Evolutionary conservation across 805 yeast species (phyloP).

Genomic region (Spathaspora sp.): DNA sequence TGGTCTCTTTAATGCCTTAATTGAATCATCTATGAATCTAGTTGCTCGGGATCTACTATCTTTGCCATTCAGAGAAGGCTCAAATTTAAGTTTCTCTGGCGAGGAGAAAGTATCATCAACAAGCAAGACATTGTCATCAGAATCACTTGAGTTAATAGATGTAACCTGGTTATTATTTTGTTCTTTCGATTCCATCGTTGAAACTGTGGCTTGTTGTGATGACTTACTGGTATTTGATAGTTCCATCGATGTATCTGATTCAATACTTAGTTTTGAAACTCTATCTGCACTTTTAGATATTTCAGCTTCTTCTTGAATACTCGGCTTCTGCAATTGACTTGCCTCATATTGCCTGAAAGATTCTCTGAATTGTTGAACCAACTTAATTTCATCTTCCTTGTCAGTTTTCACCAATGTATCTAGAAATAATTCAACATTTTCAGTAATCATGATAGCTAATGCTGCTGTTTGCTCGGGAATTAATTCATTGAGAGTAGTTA

Average conservation of each 20-base stretch:
- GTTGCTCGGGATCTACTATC: not conserved
- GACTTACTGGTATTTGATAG: not conserved
- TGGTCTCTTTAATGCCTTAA: not conserved
- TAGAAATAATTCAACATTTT: not conserved
- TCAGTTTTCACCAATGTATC: not conserved
- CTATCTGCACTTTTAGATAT: not conserved
- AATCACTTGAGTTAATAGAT: not conserved
- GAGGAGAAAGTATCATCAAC: not conserved
- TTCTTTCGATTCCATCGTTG: not conserved
- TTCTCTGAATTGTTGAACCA: not conserved
- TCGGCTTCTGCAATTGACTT: not conserved
- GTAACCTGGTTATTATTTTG: not conserved
- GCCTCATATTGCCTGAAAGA: not conserved
- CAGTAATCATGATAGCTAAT: not conserved
- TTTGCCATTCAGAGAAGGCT: no score
- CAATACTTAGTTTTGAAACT: not conserved
- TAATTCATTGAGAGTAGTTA: not conserved
- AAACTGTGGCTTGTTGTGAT: not conserved
- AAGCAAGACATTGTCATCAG: not conserved
- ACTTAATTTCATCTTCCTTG: not conserved
- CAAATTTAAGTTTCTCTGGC: not conserved
- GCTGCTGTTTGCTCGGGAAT: not conserved
- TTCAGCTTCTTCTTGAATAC: not conserved
- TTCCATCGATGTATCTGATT: not conserved
- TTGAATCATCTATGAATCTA: not conserved